Evolutionary conservation across 2,329 filamentous ascomycete genomes (phyloP), one percentile per base, ranked within the genome.

Genomic region (Byssoonygena ceratinophila): DNA sequence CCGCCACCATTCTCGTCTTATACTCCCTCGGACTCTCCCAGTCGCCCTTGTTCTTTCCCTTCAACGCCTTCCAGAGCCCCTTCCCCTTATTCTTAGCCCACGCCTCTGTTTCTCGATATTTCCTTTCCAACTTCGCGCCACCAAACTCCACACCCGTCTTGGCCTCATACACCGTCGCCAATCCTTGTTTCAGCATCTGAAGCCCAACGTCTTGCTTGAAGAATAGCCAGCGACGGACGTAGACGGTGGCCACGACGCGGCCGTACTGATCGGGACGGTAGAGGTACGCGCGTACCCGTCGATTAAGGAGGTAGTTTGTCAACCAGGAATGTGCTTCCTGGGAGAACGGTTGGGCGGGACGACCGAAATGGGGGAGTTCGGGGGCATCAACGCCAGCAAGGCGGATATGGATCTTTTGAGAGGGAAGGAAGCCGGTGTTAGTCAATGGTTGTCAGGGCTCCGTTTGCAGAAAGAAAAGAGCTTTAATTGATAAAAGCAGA

Each of bases 311-410:
- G 66, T 88, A 87, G 4, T 71, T 70, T 14, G 78, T 81, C n/a
- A 98, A 77, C 82, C 87, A 97, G 16, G 79, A 71, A 49, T 91
- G 74, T 6, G 92, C 88, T 68, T 97, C 91, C 54, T 80, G 76
- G 2, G 87, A 78, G 66, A 82, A 89, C 0, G 90, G 91, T 69
- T 98, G 92, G 8, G 83, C 86, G 23, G 87, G 84, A 47, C 82
- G 80, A 51, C 94, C 94, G 69, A 96, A 98, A 68, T 98, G 92
- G 7, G 90, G 84, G 52, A 86, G 76, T 71, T 98, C 92, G 1
- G 92, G 92, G 9, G 94, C 92, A 68, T 98, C 92, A 51, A 98
- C 74, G 46, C 92, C 92, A 14, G 92, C 92, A 53, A 98, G 77
- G 25, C 92, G 86, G 53, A 98, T 79, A 48, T 90, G 82, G 59